phyloP scores from a whole-genome alignment of 164 flowering plant genomes.

The Malania oleifera region DNA sequence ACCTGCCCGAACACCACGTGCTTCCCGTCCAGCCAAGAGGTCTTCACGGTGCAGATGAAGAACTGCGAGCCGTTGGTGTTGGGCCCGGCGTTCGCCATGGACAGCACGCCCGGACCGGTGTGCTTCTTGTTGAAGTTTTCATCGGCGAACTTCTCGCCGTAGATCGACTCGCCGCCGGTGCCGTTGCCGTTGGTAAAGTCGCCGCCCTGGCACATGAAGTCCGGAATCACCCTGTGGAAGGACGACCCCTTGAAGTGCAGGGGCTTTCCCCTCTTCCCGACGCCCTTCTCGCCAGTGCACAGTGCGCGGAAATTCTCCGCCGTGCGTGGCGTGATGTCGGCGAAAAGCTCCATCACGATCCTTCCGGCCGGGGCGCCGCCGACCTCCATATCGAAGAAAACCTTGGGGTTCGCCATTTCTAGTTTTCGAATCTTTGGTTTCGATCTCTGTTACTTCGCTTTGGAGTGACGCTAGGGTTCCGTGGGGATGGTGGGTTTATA shows the following conservation, averaged over 20 bases:
- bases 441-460: background rate
- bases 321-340: conserved; percentile 52
- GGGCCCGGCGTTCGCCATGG: conserved; percentile 59
- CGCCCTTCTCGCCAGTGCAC: conserved; percentile 88
- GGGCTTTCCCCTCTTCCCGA: conserved; percentile 58
- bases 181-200: conserved; percentile 78
- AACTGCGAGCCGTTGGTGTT: conserved; percentile 60
- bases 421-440: background rate
- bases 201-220: conserved; percentile 78
- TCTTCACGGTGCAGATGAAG: conserved; percentile 52
- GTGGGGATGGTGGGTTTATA: conserved; percentile 1
- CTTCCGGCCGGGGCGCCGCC: conserved; percentile 60
- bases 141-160: conserved; percentile 58
- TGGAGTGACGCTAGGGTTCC: background rate
- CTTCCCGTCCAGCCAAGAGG: conserved; percentile 59
- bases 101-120: conserved; percentile 54
- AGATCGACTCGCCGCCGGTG: conserved; percentile 78
- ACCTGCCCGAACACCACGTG: conserved; percentile 62
- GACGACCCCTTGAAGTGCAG: conserved; percentile 69
- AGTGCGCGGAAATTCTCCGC: conserved; percentile 84
- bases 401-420: conserved; percentile 60
- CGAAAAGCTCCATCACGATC: conserved; percentile 77
- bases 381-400: conserved; percentile 74
- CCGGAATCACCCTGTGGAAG: conserved; percentile 77
- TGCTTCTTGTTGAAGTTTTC: conserved; percentile 71